Base-by-base conservation (phyloP, 176 grass and related monocot species). In the Aechmea fasciata region DNA sequence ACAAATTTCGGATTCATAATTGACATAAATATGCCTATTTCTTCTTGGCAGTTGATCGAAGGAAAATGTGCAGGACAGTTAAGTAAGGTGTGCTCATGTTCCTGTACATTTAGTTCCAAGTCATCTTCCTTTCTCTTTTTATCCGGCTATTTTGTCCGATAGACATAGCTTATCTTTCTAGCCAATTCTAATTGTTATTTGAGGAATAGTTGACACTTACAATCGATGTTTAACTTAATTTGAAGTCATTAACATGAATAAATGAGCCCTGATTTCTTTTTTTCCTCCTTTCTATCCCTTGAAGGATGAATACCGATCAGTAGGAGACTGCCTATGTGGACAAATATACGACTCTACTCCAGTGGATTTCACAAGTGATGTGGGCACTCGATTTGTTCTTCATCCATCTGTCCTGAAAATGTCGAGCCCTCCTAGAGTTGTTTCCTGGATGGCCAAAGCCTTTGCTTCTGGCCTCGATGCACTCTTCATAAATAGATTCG, bases 331-430 rank as follows among this genome's bases (percentile, higher is more conserved):
- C 66, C 28, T 97, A n/a, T 97, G 84, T 15, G 93, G 89, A 24
- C 89, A 92, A 82, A 90, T 97, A 25, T 97, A 77, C 14, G 93
- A 97, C 67, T 97, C 93, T 13, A 79, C 64, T 74, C 89, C 93
- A 47, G 86, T 97, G 19, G 93, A 97, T 87, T 97, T 97, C 69
- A 86, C 85, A n/a, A 97, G 89, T 79, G 89, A 97, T 67, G 66
- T 87, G 26, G 93, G 93, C 74, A 87, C 93, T 63, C 84, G 87
- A 24, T 97, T 97, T 81, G 49, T 97, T 57, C 88, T 97, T 69
- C 71, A 97, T 78, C 89, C 93, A 73, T 88, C 80, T 87, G 81
- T 97, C 64, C 78, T 97, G 49, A 92, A 92, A 71, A 85, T 85
- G 73, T 78, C 84, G 52, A 67, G 86, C 67, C 93, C 93, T 63